Base-by-base conservation (phyloP, 2,329 filamentous ascomycete species). In the Teratosphaeria gauchensis region DNA sequence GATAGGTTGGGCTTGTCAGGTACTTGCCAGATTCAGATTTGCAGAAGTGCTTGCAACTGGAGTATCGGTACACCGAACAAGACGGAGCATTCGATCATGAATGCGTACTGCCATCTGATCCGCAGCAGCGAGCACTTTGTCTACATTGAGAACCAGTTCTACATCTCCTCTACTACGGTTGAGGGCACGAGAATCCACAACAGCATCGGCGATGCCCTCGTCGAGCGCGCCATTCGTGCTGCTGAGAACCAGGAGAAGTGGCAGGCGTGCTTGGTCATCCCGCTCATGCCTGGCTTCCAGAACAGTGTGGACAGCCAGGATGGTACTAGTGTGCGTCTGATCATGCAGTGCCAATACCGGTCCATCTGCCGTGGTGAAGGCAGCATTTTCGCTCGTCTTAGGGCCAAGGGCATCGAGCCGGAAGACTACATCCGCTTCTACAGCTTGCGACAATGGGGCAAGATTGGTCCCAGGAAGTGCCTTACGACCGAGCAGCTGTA, bases 91-190 rank as follows among this genome's bases (percentile, higher is more conserved):
- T 97, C 92, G 70, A 97, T 99, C 70, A 92, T 95, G 81, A 94
- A 88, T 63, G 92, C 94, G 3, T 97, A 97, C 69, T 83, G 95
- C 65, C 94, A 95, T 72, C 85, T 95, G 78, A 99, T 99, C 65
- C 87, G 94, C 64, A 88, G 92, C 63, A 96, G 91, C 1, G 90
- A 99, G 54, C 94, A 97, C 72, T 96, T 96, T 68, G 90, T 97
- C 56, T 97, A 99, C 74, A 96, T 97, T 64, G 94, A 99, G 73
- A 99, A 99, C 71, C 94, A 99, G 70, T 99, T 97, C 75, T 99
- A 95, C 77, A 89, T 99, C 72, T 95, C 90, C 38, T 95, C 90
- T 65, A 94, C 89, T 55, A 88, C 94, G 68, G 91, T 92, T 4
- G 85, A 96, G 66, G 89, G 88, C 56, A 89, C 88, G 12, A 90